A percentile compares a stretch with the other conserved stretches of the same genome.
Evolutionary conservation across 2,329 filamentous ascomycete species (phyloP).

Genomic region (Calonectria hawksworthii): DNA sequence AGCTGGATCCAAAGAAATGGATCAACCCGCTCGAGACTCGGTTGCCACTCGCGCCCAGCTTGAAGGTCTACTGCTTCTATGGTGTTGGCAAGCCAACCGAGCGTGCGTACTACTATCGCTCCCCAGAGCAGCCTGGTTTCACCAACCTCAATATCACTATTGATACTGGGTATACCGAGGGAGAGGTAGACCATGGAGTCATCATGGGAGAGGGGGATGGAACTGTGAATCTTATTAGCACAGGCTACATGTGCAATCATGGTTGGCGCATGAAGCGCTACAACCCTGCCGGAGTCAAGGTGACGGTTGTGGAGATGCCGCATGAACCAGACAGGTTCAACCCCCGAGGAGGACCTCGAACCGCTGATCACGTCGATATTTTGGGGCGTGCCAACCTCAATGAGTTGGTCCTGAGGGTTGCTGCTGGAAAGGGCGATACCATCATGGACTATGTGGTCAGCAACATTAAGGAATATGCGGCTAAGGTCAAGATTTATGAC

Average conservation of each 20-base stretch:
- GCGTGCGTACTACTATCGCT: constrained; percentile 89
- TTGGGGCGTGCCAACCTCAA: constrained; percentile 90
- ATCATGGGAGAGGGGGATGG: constrained; percentile 96
- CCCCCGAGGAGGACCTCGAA: constrained; percentile 78
- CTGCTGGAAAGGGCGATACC: constrained; percentile 84
- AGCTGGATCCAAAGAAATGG: constrained; percentile 86
- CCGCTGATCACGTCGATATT: constrained; percentile 96
- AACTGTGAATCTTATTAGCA: constrained; percentile 92
- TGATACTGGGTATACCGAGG: constrained; percentile 73
- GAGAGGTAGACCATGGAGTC: constrained; percentile 86
- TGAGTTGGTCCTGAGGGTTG: constrained; percentile 88
- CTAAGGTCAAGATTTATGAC: constrained; percentile 86
- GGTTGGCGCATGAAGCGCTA: constrained; percentile 96
- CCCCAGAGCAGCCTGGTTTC: constrained; percentile 73
- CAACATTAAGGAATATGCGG: constrained; percentile 85
- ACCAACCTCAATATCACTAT: constrained; percentile 82
- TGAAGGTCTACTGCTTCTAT: constrained; percentile 99
- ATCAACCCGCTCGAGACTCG: constrained; percentile 93
- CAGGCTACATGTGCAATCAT: constrained; percentile 96
- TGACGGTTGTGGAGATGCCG: constrained; percentile 95
- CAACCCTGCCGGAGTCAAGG: constrained; percentile 85
- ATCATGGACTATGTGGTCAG: constrained; percentile 85
- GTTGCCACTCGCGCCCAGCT: constrained; percentile 85
- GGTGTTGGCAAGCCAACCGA: constrained; percentile 95
- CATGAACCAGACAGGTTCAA: constrained; percentile 96